These are phyloP conservation scores for Acanthamoeba divionensis DNA, from an alignment of 208 protist genomes.

Conservation along the genomic window DNA sequence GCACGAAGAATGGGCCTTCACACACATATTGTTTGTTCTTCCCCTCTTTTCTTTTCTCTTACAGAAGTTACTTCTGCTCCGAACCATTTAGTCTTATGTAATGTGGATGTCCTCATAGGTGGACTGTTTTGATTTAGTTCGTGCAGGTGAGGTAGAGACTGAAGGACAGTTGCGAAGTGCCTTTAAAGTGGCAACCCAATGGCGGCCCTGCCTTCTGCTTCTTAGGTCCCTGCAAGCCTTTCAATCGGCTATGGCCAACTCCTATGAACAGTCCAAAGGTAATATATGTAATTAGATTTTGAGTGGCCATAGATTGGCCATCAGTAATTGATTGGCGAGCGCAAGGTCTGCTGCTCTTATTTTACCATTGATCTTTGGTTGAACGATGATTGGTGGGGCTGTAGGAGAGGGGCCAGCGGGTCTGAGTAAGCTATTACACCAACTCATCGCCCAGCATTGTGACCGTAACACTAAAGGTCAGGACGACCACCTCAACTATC, in stretches of 20 bases:
- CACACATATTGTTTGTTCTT: neutral
- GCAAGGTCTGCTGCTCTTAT: neutral
- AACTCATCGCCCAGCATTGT: no score
- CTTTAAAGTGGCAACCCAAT: conserved; percentile 1
- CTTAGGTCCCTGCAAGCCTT: conserved; percentile 20
- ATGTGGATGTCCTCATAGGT: neutral
- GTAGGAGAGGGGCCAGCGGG: no score
- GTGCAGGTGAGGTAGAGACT: neutral
- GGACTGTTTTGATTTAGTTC: neutral
- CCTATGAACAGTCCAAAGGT: neutral
- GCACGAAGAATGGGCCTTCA: conserved; percentile 37
- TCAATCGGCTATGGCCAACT: neutral
- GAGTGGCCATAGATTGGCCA: neutral
- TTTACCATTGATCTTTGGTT: neutral
- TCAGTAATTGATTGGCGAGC: neutral
- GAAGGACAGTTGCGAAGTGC: neutral
- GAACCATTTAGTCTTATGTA: neutral
- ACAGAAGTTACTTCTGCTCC: neutral
- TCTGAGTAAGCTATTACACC: no score
- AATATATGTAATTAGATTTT: neutral
- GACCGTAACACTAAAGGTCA: no score
- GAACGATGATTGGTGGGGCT: neutral
- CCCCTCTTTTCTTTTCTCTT: neutral
- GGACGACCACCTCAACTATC: no score
- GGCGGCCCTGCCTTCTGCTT: conserved; percentile 34